Percentiles rank a stretch among this genome's conserved stretches.
Conservation (phyloP, 2,329 filamentous ascomycete genomes). For the Ceratocystis destructans region DNA sequence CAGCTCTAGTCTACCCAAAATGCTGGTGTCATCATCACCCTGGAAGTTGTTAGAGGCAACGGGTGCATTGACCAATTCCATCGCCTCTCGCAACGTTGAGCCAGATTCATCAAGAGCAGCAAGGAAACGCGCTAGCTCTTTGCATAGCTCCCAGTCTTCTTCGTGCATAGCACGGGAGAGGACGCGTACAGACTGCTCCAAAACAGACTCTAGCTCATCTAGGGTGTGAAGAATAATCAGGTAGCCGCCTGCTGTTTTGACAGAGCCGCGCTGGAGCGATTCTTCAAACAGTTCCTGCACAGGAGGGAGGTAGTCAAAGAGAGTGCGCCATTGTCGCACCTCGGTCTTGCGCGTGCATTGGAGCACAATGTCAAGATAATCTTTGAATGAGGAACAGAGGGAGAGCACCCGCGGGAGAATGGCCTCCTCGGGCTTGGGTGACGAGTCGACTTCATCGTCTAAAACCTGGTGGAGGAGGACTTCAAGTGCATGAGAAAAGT, state of each 20-base stretch:
- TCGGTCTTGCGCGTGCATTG: slow-evolving; percentile 97
- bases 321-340: slow-evolving; percentile 81
- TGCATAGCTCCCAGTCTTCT: slow-evolving; percentile 89
- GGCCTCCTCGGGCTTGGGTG: slow-evolving; percentile 48
- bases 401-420: slow-evolving; percentile 51
- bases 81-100: slow-evolving; percentile 58
- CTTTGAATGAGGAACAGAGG: slow-evolving; percentile 56
- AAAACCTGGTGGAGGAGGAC: slow-evolving; percentile 84
- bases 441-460: slow-evolving; percentile 78
- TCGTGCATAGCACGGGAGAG: slow-evolving; percentile 69
- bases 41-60: slow-evolving; percentile 23
- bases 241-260: slow-evolving; percentile 94
- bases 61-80: slow-evolving; percentile 45
- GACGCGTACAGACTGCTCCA: slow-evolving; percentile 66
- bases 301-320: slow-evolving; percentile 83
- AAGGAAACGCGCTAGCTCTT: slow-evolving; percentile 86
- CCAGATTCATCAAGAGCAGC: slow-evolving; percentile 84
- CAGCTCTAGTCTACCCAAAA: slow-evolving; percentile 11
- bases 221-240: slow-evolving; percentile 85
- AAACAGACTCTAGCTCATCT: slow-evolving; percentile 53
- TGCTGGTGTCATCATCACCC: slow-evolving; percentile 24
- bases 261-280: slow-evolving; percentile 64
- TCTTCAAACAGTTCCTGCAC: slow-evolving; percentile 89
- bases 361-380: slow-evolving; percentile 88
- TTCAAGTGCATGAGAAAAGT: slow-evolving; percentile 87